Evolutionary conservation across 371 early-diverging fungal genomes (phyloP).

Genomic region (Funneliformis caledonium): DNA sequence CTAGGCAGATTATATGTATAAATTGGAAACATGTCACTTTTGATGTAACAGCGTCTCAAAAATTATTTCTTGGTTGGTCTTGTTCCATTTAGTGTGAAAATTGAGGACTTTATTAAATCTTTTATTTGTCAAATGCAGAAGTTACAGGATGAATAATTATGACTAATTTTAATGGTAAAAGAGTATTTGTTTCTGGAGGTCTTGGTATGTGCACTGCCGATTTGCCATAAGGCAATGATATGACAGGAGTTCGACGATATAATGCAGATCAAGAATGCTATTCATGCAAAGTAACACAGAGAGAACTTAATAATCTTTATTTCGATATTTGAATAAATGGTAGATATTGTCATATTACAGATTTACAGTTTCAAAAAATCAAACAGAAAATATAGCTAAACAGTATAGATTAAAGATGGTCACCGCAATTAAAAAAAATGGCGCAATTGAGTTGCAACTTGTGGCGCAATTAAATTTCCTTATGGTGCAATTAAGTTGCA

Average conservation of each 20-base stretch:
- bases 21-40: constrained; percentile 9
- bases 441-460: too few relatives aligned
- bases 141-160: not conserved
- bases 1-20: not conserved
- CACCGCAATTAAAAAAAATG: too few relatives aligned
- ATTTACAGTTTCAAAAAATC: constrained; percentile 1
- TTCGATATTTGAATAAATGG: too few relatives aligned
- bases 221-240: not conserved
- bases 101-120: constrained; percentile 7
- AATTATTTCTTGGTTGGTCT: constrained; percentile 1
- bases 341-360: not conserved
- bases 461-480: too few relatives aligned
- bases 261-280: not conserved
- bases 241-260: not conserved
- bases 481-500: too few relatives aligned
- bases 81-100: not conserved
- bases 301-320: not conserved
- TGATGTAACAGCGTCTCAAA: not conserved
- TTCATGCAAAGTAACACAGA: not conserved
- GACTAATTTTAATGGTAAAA: not conserved
- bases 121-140: not conserved
- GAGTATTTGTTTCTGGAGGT: not conserved
- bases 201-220: not conserved
- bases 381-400: not conserved
- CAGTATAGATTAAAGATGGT: not conserved